Percentiles rank a stretch among this genome's conserved stretches.
These are phyloP conservation scores for Dendrobium catenatum DNA, from an alignment of 106 monocot genomes.

Conservation along the genomic window DNA sequence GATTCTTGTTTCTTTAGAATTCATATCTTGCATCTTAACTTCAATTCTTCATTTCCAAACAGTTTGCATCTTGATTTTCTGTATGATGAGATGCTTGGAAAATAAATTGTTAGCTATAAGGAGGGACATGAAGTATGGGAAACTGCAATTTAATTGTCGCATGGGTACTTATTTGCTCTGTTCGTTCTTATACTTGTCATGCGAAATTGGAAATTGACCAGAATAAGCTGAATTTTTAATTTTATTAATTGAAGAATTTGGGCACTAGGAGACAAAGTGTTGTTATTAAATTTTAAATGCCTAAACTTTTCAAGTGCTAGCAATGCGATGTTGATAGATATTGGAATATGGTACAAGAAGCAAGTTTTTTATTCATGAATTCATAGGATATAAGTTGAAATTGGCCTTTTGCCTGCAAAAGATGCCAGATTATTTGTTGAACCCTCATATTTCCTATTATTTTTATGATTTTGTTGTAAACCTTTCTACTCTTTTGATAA, in stretches of 20 bases:
- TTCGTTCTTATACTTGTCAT: neutral
- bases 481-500: neutral
- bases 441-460: neutral
- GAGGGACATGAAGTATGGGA: neutral
- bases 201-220: neutral
- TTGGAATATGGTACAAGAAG: neutral
- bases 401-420: neutral
- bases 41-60: neutral
- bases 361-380: neutral
- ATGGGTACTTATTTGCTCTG: neutral
- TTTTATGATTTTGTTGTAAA: neutral
- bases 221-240: neutral
- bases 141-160: neutral
- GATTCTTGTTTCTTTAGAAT: neutral
- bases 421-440: neutral
- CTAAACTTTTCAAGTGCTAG: neutral
- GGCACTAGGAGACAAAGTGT: neutral
- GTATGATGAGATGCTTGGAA: neutral
- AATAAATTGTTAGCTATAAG: neutral
- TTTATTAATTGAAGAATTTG: neutral
- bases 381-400: slow-evolving; percentile 1
- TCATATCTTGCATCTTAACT: neutral
- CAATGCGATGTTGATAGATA: neutral
- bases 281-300: neutral
- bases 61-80: slow-evolving; percentile 1